Conservation (phyloP, 768 basidiomycete genomes). For the Pisolithus orientalis region DNA sequence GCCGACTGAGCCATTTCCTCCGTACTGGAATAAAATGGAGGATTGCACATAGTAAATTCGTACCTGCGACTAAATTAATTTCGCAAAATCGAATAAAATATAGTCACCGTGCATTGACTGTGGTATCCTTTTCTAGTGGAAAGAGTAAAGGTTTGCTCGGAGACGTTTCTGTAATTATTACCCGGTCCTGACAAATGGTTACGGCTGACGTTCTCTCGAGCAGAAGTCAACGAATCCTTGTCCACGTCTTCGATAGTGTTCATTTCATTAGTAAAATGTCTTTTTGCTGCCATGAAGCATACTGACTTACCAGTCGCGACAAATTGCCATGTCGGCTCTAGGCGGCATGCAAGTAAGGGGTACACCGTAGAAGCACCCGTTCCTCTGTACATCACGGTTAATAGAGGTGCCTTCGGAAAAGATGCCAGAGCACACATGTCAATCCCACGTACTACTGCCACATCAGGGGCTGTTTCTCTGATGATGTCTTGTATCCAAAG, state of each 20-base stretch:
- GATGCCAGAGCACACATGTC: slow-evolving; percentile 56
- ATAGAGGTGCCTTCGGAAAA: not conserved
- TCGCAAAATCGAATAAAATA: not conserved
- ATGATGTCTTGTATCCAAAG: slow-evolving; percentile 78
- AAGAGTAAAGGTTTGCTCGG: slow-evolving; percentile 39
- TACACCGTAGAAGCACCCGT: slow-evolving; percentile 92
- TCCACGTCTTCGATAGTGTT: slow-evolving; percentile 57
- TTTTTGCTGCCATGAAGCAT: not conserved
- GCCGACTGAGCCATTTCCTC: slow-evolving; percentile 61
- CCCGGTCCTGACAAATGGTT: slow-evolving; percentile 51
- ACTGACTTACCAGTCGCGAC: slow-evolving; percentile 55
- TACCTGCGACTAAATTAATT: slow-evolving; percentile 31
- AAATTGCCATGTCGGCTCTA: slow-evolving; percentile 51
- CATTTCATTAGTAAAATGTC: not conserved
- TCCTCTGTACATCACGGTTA: slow-evolving; percentile 43
- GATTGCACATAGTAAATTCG: slow-evolving; percentile 92
- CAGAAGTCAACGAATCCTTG: slow-evolving; percentile 46
- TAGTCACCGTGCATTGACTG: slow-evolving; percentile 2
- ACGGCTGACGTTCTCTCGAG: slow-evolving; percentile 46
- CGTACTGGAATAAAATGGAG: slow-evolving; percentile 82
- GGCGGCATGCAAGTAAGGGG: slow-evolving; percentile 62
- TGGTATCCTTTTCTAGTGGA: slow-evolving; percentile 9
- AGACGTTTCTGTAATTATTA: slow-evolving; percentile 39
- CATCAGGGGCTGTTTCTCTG: slow-evolving; percentile 19
- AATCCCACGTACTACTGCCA: slow-evolving; percentile 40